Conservation (phyloP, 2,329 filamentous ascomycete species). For the Alternaria tenuissima region DNA sequence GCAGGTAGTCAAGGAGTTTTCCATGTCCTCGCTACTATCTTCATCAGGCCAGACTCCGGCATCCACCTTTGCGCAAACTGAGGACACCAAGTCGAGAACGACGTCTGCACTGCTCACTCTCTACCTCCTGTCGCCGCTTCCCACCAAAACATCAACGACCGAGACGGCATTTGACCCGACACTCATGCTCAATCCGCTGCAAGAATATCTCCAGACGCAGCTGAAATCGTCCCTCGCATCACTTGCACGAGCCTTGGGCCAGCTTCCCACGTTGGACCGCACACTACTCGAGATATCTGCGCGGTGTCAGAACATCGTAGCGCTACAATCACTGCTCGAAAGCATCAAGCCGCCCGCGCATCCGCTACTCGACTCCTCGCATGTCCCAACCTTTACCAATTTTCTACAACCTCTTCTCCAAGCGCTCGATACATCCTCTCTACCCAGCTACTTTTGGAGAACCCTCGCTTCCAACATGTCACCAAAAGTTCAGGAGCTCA, state of each 20-base stretch:
- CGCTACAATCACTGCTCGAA: conserved; percentile 79
- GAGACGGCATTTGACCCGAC: conserved; percentile 65
- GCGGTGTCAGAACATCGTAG: conserved; percentile 90
- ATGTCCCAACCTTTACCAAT: conserved; percentile 41
- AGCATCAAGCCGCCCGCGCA: conserved; percentile 73
- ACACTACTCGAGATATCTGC: conserved; percentile 82
- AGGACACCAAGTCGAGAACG: conserved; percentile 78
- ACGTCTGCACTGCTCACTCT: conserved; percentile 78
- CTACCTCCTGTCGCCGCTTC: conserved; percentile 79
- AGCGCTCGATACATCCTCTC: conserved; percentile 84
- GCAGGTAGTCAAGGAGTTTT: conserved; percentile 84
- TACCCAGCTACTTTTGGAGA: conserved; percentile 94
- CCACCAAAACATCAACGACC: conserved; percentile 57
- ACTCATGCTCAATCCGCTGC: conserved; percentile 77
- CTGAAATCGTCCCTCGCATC: conserved; percentile 80
- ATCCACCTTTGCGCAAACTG: conserved; percentile 66
- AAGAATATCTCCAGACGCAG: conserved; percentile 81
- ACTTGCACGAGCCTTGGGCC: conserved; percentile 77
- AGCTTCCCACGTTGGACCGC: conserved; percentile 82
- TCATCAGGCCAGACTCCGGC: conserved; percentile 47
- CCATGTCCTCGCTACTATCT: conserved; percentile 66
- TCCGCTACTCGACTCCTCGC: conserved; percentile 63
- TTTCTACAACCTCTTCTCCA: conserved; percentile 77
- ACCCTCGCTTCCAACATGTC: conserved; percentile 81
- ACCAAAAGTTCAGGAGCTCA: conserved; percentile 81